These are phyloP conservation scores for Suhomyces ambrosiae DNA, from an alignment of 1,139 yeast genomes.

Conservation along the genomic window DNA sequence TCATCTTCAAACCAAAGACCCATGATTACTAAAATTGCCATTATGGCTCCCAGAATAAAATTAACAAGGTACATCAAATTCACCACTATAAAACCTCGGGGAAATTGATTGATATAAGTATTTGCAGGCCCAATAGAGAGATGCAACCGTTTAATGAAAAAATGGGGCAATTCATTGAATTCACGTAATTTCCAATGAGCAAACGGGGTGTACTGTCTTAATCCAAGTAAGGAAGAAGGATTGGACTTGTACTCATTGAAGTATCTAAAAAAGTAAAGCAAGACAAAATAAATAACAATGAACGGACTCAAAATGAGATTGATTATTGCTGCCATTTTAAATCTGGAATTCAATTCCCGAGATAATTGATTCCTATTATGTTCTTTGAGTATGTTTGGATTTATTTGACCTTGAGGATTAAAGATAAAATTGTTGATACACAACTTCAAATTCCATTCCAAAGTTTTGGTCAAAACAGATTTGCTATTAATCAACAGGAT, in stretches of 20 bases:
- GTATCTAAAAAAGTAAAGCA: slow-evolving; percentile 84
- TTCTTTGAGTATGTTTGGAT: slow-evolving; percentile 70
- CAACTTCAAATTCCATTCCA: slow-evolving; percentile 91
- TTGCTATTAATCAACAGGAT: slow-evolving; percentile 25
- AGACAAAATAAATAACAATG: slow-evolving; percentile 75
- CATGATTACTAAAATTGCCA: slow-evolving; percentile 80
- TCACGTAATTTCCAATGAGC: slow-evolving; percentile 97
- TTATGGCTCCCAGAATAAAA: slow-evolving; percentile 84
- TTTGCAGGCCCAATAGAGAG: slow-evolving; percentile 79
- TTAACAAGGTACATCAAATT: slow-evolving; percentile 66
- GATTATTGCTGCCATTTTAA: slow-evolving; percentile 83
- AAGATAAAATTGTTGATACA: slow-evolving; percentile 88
- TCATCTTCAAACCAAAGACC: slow-evolving; percentile 88
- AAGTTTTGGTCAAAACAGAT: slow-evolving; percentile 71
- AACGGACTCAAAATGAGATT: slow-evolving; percentile 85
- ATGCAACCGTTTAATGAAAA: slow-evolving; percentile 76
- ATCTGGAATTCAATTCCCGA: slow-evolving; percentile 72
- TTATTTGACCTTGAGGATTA: slow-evolving; percentile 82
- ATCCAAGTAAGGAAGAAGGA: slow-evolving; percentile 79
- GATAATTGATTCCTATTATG: slow-evolving; percentile 68
- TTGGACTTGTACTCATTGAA: slow-evolving; percentile 90
- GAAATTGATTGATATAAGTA: slow-evolving; percentile 86
- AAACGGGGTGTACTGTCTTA: slow-evolving; percentile 85
- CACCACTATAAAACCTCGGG: slow-evolving; percentile 64
- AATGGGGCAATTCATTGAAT: slow-evolving; percentile 87